phyloP scores from a whole-genome alignment of 1,284 basidiomycete species.

The Lentinula novae-zelandiae region DNA sequence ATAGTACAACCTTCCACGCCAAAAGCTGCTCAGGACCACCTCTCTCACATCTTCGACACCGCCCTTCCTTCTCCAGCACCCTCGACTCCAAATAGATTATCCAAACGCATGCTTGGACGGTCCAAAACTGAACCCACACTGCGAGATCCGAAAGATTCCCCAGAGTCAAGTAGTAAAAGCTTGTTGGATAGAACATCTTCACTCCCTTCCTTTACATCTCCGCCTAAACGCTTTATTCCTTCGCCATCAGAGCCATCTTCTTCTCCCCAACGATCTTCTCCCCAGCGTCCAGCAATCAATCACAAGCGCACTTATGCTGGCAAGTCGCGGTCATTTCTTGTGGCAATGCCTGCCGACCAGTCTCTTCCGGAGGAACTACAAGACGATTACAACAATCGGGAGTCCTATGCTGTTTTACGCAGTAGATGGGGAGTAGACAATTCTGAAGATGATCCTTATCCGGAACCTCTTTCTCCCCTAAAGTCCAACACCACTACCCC shows the following conservation, averaged over 20 bases:
- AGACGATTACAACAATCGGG: constrained; percentile 54
- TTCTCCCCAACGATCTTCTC: constrained; percentile 12
- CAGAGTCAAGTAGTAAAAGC: constrained; percentile 13
- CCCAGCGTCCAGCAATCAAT: constrained; percentile 14
- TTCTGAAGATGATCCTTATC: constrained; percentile 64
- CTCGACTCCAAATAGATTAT: constrained; percentile 33
- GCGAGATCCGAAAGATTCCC: constrained; percentile 23
- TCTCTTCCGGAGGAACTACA: constrained; percentile 25
- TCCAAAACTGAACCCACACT: constrained; percentile 57
- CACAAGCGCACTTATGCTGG: constrained; percentile 66
- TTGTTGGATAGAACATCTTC: constrained; percentile 34
- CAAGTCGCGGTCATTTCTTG: constrained; percentile 70
- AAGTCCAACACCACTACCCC: constrained; percentile 26
- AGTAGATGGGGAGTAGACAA: constrained; percentile 71
- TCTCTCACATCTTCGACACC: constrained; percentile 36
- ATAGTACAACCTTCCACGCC: constrained; percentile 17
- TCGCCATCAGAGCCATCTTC: constrained; percentile 16
- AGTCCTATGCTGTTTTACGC: constrained; percentile 67
- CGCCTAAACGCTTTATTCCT: neutral
- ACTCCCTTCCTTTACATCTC: constrained; percentile 26
- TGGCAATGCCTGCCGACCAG: constrained; percentile 43
- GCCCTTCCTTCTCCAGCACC: constrained; percentile 18
- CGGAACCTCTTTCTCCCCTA: constrained; percentile 23
- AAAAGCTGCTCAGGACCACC: constrained; percentile 27
- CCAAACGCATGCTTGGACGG: constrained; percentile 44